Evolutionary conservation across 208 protist genomes (phyloP), one percentile per base, ranked within the genome.

Genomic region (Strigomonas galati): DNA sequence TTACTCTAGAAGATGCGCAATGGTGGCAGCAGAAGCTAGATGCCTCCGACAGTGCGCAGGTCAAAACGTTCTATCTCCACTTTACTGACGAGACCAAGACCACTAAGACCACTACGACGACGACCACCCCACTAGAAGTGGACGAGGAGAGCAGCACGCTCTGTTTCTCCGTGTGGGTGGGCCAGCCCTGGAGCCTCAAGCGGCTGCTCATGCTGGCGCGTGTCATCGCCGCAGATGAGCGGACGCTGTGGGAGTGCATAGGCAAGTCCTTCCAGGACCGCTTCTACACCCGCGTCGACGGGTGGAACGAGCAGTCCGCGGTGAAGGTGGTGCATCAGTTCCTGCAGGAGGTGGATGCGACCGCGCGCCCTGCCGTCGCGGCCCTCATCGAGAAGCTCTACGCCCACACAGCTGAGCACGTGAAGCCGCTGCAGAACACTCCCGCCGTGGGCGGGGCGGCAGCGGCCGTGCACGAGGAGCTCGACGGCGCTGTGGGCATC

Each of bases 241-340:
- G 87, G 21, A 81, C 83, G 30, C 35, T 92, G 26, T 96, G 90
- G 85, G 85, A 92, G 67, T 80, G 73, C 30, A 23, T 96, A 10
- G 80, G 69, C 1, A 5, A 59, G 3, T 32, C 23, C 9, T 83
- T 93, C 60, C 35, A 63, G 9, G 17, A 66, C 9, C 35, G 59
- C 37, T 79, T 93, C 54, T 51, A 51, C 12, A 2, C n/a, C 15
- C 60, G 58, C 15, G 46, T 85, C 10, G 80, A 93, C 64, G 40
- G 43, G 26, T 96, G 90, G 87, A 92, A 89, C 48, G 90, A 96
- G 74, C 90, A 96, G 65, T 67, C 85, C 0, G 87, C 85, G 21
- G 87, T 92, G 46, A 96, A 93, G 65, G 19, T 89, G 4, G 69
- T 85, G 17, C 79, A 73, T 55, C 35, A 61, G 28, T 85, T 83